Evolutionary conservation across 768 basidiomycete genomes (phyloP).

Genomic region (Cantharellus anzutake): DNA sequence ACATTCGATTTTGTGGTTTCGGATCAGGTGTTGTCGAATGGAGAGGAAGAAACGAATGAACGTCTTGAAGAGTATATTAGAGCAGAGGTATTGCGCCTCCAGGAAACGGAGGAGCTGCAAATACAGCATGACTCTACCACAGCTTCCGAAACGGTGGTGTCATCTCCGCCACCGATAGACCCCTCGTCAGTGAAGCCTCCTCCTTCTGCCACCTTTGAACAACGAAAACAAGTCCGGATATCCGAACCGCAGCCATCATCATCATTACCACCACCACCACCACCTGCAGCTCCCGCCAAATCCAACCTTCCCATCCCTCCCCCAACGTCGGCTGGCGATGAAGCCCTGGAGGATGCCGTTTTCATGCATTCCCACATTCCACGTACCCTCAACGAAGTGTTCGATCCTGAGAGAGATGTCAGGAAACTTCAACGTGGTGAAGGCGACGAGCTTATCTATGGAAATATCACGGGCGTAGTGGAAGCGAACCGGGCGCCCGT

Average conservation of each 20-base stretch:
- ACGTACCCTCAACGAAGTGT: slow-evolving; percentile 76
- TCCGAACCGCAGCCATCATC: too few relatives aligned
- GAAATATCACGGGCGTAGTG: slow-evolving; percentile 59
- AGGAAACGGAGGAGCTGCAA: too few relatives aligned
- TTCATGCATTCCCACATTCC: slow-evolving; percentile 90
- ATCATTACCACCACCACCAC: too few relatives aligned
- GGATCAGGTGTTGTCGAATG: slow-evolving; percentile 11
- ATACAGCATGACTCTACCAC: not conserved
- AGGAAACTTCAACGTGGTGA: slow-evolving; percentile 53
- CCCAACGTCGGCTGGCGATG: not conserved
- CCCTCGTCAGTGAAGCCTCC: not conserved
- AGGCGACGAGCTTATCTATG: slow-evolving; percentile 63
- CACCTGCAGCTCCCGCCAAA: too few relatives aligned
- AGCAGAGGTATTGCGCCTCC: not conserved
- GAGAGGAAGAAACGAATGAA: not conserved
- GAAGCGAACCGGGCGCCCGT: slow-evolving; percentile 14
- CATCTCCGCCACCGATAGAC: not conserved
- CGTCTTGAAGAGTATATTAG: not conserved
- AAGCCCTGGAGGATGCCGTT: slow-evolving; percentile 63
- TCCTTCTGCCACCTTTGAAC: slow-evolving; percentile 4
- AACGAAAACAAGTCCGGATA: slow-evolving; percentile 10
- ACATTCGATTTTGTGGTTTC: slow-evolving; percentile 71
- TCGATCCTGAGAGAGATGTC: slow-evolving; percentile 86
- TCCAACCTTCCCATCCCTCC: too few relatives aligned
- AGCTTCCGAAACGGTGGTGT: not conserved